Evolutionary conservation across 2,329 filamentous ascomycete genomes (phyloP), one percentile per base, ranked within the genome.

Genomic region (Penicillium sp.): DNA sequence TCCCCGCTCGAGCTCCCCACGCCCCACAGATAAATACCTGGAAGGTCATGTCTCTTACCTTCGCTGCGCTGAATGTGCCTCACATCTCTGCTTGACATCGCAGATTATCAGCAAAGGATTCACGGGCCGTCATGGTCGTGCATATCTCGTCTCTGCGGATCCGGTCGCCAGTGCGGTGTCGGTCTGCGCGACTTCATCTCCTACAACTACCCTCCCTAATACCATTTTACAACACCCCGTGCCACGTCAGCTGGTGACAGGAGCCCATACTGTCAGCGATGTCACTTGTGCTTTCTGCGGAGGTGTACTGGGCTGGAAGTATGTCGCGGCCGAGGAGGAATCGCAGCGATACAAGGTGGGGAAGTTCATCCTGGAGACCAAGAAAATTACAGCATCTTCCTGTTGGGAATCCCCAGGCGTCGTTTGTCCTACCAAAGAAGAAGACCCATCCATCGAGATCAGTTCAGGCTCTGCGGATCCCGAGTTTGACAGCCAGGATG

Each of bases 31-130:
- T 18, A 65, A 65, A 52, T 80, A 74, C 62, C 71, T 81, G 15
- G 56, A 68, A 45, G 74, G 73, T 51, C 74, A 81, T 61, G 70
- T 73, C 45, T 83, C 83, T 2, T 79, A 81, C 65, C 76, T 86
- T 23, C 79, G 78, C 60, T 86, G 84, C 68, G 75, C 78, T 26
- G 78, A 79, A 59, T 86, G 84, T 65, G 78, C 82, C 38, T 73
- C 80, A 10, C 81, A 85, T 62, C 75, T 86, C 43, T 81, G 82
- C 57, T 74, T 81, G 49, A 79, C 80, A 15, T 77, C 77, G 6
- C 81, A 84, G 56, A 85, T 86, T 52, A 81, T 86, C 62, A 80
- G 75, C 71, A 85, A 85, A 71, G 83, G 83, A 49, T 86, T 86
- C 70, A 86, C 81, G 23, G 84, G 84, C 56, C 80, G 83, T 16